Evolutionary conservation across 177 flowering plant species (phyloP).

Genomic region (Vitis hybrid): DNA sequence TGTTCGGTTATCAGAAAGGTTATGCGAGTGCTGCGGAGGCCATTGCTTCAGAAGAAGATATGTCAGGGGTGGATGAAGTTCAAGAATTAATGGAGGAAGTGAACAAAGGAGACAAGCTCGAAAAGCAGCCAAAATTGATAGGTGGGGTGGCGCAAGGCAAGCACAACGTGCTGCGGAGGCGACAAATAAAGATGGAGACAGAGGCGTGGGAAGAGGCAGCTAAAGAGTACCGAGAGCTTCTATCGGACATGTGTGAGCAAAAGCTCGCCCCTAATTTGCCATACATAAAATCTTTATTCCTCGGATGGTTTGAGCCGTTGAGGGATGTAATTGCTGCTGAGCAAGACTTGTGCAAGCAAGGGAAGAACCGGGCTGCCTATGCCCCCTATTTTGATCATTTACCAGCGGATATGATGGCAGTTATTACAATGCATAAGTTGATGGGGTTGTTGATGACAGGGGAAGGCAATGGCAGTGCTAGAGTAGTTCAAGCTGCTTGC

Average conservation of each 20-base stretch:
- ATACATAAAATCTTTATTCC: constrained; percentile 60
- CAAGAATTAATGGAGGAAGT: constrained; percentile 36
- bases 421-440: constrained; percentile 55
- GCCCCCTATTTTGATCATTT: constrained; percentile 34
- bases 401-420: constrained; percentile 49
- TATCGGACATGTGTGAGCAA: constrained; percentile 62
- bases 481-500: constrained; percentile 36
- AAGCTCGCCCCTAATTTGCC: constrained; percentile 77
- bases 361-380: constrained; percentile 18
- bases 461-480: constrained; percentile 30
- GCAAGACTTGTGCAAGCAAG: constrained; percentile 28
- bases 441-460: constrained; percentile 53
- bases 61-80: constrained; percentile 37
- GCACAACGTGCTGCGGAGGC: constrained; percentile 36
- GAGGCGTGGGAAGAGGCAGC: constrained; percentile 75
- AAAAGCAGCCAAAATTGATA: constrained; percentile 28
- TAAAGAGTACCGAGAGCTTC: constrained; percentile 57
- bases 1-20: constrained; percentile 4
- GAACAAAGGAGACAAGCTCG: constrained; percentile 15
- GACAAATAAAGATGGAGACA: constrained; percentile 64
- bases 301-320: constrained; percentile 79
- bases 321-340: constrained; percentile 40
- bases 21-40: constrained; percentile 56
- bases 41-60: constrained; percentile 41
- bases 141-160: constrained; percentile 36